Percentiles rank a stretch among this genome's conserved stretches.
Conservation (phyloP, 192 early-diverging fungal species). For the Linnemannia schmuckeri region DNA sequence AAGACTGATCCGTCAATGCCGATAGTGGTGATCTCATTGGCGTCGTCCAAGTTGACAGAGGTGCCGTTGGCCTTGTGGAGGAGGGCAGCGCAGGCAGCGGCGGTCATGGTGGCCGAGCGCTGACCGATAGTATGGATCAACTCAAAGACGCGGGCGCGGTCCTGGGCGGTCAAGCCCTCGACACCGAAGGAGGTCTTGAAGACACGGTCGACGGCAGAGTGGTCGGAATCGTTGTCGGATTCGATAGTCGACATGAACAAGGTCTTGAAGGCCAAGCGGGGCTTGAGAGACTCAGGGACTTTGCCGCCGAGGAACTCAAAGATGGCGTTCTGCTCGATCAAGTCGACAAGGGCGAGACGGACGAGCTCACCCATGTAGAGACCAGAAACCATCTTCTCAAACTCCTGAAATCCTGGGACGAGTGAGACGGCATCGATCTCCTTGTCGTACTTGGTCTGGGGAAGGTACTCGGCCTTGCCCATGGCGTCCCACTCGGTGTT, state of each 20-base stretch:
- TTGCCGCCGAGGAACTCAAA: constrained; percentile 78
- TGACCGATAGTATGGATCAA: constrained; percentile 68
- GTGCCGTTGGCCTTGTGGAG: constrained; percentile 68
- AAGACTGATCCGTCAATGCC: constrained; percentile 94
- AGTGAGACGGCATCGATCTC: constrained; percentile 82
- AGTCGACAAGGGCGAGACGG: constrained; percentile 83
- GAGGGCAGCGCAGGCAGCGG: constrained; percentile 78
- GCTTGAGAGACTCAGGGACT: constrained; percentile 72
- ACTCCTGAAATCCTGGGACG: constrained; percentile 88
- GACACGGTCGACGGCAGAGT: constrained; percentile 71
- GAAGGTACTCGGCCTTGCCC: constrained; percentile 80
- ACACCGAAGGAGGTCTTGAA: constrained; percentile 70
- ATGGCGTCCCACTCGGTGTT: constrained; percentile 97
- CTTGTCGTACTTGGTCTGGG: constrained; percentile 89
- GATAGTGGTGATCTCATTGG: constrained; percentile 72
- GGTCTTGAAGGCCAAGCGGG: constrained; percentile 84
- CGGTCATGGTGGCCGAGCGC: constrained; percentile 86
- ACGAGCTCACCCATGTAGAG: constrained; percentile 94
- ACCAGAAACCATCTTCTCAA: constrained; percentile 98
- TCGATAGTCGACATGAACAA: constrained; percentile 73
- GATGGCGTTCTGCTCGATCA: constrained; percentile 83
- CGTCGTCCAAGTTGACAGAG: constrained; percentile 56
- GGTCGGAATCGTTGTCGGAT: constrained; percentile 75
- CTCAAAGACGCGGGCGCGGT: constrained; percentile 81
- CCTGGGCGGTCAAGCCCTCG: constrained; percentile 67